Conservation (phyloP, 83 land plant species). For the Thuja plicata region DNA sequence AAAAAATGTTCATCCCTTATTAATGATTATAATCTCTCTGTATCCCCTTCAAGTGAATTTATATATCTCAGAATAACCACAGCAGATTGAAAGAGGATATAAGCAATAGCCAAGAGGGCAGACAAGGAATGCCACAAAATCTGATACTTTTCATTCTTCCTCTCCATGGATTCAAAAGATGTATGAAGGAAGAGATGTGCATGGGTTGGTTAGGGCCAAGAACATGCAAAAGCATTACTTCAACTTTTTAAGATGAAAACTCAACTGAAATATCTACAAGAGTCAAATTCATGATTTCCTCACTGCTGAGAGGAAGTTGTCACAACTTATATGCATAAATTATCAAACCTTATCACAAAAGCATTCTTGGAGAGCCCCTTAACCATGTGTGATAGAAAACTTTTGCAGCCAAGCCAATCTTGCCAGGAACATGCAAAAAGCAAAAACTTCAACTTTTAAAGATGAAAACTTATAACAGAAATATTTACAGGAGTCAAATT, state of each 20-base stretch:
- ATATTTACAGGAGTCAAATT: not conserved
- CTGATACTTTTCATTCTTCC: not conserved
- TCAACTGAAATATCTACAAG: not conserved
- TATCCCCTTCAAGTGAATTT: not conserved
- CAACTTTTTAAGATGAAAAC: not conserved
- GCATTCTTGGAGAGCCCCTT: not conserved
- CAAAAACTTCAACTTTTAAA: no score
- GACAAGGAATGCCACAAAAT: not conserved
- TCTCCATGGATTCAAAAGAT: not conserved
- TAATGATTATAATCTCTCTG: not conserved
- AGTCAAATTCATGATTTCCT: not conserved
- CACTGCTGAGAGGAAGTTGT: not conserved
- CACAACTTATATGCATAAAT: not conserved
- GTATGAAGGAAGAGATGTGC: not conserved
- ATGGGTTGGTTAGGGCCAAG: not conserved
- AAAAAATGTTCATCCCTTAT: not conserved
- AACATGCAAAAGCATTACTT: not conserved
- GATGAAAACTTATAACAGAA: not conserved
- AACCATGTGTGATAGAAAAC: not conserved
- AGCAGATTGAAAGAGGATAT: not conserved
- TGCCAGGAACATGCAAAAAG: no score
- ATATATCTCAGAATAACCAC: not conserved
- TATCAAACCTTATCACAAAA: not conserved
- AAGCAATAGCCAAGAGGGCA: not conserved
- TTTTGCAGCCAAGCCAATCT: not conserved